Conservation (phyloP, 2,329 filamentous ascomycete species). For the Monosporascus sp. region DNA sequence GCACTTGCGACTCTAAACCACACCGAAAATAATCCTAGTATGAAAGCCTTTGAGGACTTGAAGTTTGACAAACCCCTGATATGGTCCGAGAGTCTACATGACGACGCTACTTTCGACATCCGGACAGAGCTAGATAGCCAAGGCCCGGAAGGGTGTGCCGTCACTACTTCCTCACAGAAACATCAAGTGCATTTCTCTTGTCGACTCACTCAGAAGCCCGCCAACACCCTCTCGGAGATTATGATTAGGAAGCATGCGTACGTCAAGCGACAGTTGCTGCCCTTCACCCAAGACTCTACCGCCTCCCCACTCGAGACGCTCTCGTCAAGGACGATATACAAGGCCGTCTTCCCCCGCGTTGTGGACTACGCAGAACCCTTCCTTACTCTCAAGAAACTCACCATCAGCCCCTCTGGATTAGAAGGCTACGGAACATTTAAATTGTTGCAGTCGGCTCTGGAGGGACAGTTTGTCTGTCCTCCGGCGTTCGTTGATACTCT, state of each 20-base stretch:
- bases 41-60: conserved; percentile 2
- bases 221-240: conserved; percentile 1
- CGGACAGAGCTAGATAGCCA: neutral
- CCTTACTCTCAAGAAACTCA: conserved; percentile 20
- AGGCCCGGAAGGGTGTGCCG: neutral
- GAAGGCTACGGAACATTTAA: conserved; percentile 10
- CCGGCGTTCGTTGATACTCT: conserved; percentile 26
- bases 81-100: neutral
- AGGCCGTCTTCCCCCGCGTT: conserved; percentile 26
- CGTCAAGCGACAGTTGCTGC: conserved; percentile 5
- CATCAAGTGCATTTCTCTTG: conserved; percentile 6
- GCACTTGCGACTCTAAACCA: conserved; percentile 3
- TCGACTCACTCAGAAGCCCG: conserved; percentile 1
- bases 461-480: conserved; percentile 15
- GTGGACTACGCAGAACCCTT: conserved; percentile 21
- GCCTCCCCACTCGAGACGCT: conserved; percentile 12
- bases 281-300: neutral
- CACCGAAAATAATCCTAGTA: neutral
- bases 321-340: conserved; percentile 20
- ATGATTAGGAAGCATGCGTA: conserved; percentile 4
- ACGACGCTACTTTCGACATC: neutral
- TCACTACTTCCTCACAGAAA: neutral
- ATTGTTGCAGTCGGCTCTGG: neutral
- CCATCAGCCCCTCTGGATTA: conserved; percentile 17
- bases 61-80: conserved; percentile 3